These are phyloP conservation scores for Durotheca rogersii DNA, from an alignment of 495 filamentous ascomycete genomes.

Conservation along the genomic window DNA sequence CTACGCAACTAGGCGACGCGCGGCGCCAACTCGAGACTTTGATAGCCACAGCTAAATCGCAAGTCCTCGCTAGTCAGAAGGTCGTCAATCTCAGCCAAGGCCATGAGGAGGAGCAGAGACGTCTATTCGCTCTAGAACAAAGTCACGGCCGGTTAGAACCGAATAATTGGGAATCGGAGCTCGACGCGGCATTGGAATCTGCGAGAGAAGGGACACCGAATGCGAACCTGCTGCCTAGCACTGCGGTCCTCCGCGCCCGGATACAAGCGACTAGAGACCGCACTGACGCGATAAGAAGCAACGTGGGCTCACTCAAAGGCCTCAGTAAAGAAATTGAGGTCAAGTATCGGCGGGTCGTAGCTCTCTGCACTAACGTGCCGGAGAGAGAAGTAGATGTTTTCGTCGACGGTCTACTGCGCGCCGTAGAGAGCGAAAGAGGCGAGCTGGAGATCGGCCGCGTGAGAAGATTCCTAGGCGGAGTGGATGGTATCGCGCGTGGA, in stretches of 20 bases:
- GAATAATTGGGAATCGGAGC: conserved; percentile 42
- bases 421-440: conserved; percentile 71
- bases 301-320: conserved; percentile 55
- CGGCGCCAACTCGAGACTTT: conserved; percentile 67
- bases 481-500: conserved; percentile 51
- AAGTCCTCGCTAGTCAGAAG: conserved; percentile 47
- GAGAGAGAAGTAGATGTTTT: conserved; percentile 65
- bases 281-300: conserved; percentile 59
- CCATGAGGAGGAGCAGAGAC: conserved; percentile 50
- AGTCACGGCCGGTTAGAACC: conserved; percentile 40
- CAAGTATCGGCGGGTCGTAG: conserved; percentile 69
- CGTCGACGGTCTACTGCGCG: conserved; percentile 60
- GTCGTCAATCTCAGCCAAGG: conserved; percentile 51
- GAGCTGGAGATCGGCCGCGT: conserved; percentile 70
- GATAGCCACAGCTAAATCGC: conserved; percentile 54
- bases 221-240: conserved; percentile 36
- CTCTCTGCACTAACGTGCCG: conserved; percentile 64
- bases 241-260: conserved; percentile 44
- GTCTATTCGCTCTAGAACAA: conserved; percentile 41
- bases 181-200: conserved; percentile 31
- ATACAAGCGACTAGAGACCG: conserved; percentile 54
- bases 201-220: conserved; percentile 15
- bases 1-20: conserved; percentile 73
- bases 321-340: conserved; percentile 66
- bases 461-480: conserved; percentile 69